Evolutionary conservation across 2,329 filamentous ascomycete genomes (phyloP).

Genomic region (Myotisia sp.): DNA sequence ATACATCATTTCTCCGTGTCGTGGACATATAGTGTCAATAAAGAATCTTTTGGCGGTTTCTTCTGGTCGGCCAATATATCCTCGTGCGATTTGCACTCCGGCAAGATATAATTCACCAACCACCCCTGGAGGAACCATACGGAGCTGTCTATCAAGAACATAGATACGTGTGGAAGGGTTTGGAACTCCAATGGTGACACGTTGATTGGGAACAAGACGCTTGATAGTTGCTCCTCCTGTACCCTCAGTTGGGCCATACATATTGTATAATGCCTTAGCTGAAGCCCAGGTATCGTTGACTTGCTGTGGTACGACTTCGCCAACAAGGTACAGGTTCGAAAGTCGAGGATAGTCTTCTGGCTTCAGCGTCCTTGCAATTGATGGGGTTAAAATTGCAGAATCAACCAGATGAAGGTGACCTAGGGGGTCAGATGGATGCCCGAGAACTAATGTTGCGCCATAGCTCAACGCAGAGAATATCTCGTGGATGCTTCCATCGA

Average conservation of each 20-base stretch:
- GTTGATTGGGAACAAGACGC: slow-evolving; percentile 31
- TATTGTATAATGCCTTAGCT: slow-evolving; percentile 1
- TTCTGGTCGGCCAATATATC: slow-evolving; percentile 67
- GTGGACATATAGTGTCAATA: slow-evolving; percentile 36
- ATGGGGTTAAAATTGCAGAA: slow-evolving; percentile 2
- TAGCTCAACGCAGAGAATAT: slow-evolving; percentile 1
- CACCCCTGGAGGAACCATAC: slow-evolving; percentile 47
- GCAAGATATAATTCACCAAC: slow-evolving; percentile 64
- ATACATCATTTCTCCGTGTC: slow-evolving; percentile 1
- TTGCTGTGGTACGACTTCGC: slow-evolving; percentile 2
- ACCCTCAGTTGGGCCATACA: slow-evolving; percentile 5
- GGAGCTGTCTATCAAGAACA: slow-evolving; percentile 54
- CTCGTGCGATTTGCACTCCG: slow-evolving; percentile 57
- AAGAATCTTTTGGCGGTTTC: slow-evolving; percentile 60
- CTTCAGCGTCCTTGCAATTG: neutral
- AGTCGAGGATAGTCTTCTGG: slow-evolving; percentile 2
- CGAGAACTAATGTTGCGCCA: slow-evolving; percentile 1
- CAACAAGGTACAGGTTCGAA: slow-evolving; percentile 1
- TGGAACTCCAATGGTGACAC: slow-evolving; percentile 57
- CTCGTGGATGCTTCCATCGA: slow-evolving; percentile 2
- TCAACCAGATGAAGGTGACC: slow-evolving; percentile 1
- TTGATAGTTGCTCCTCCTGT: slow-evolving; percentile 17
- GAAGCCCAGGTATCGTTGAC: neutral
- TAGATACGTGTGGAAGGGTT: slow-evolving; percentile 56
- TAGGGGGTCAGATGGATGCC: neutral